Conservation (phyloP, 495 filamentous ascomycete genomes). For the Penicillium robsamsonii region DNA sequence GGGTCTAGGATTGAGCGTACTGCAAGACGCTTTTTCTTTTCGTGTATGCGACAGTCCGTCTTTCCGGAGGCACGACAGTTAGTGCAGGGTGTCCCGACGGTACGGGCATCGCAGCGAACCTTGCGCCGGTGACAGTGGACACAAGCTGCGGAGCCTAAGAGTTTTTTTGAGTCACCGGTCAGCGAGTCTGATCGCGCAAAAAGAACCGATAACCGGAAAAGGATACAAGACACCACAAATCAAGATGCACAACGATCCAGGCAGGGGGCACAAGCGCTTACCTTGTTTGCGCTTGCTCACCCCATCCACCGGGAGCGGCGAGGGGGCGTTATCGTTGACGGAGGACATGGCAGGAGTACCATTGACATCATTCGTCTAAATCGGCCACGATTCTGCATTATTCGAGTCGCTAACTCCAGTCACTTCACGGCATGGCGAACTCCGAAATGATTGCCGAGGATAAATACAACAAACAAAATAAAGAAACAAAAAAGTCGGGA, state of each 20-base stretch:
- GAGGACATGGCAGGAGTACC: constrained; percentile 34
- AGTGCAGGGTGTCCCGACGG: constrained; percentile 45
- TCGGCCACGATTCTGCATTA: constrained; percentile 27
- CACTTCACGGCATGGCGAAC: constrained; percentile 22
- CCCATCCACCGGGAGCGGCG: constrained; percentile 31
- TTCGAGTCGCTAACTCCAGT: constrained; percentile 12
- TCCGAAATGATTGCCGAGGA: constrained; percentile 23
- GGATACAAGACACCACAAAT: neutral
- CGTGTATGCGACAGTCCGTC: constrained; percentile 48
- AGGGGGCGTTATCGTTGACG: constrained; percentile 32
- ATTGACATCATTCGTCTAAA: constrained; percentile 32
- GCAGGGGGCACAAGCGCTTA: constrained; percentile 16
- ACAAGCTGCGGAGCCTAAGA: constrained; percentile 44
- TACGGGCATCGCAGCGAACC: constrained; percentile 48
- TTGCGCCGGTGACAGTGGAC: constrained; percentile 51
- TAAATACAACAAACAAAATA: constrained; percentile 13
- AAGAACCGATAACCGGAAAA: neutral
- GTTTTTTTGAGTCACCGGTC: constrained; percentile 21
- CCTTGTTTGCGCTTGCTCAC: constrained; percentile 39
- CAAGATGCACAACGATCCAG: neutral
- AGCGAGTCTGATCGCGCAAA: constrained; percentile 7
- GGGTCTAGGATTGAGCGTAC: constrained; percentile 49
- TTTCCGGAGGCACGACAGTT: constrained; percentile 48
- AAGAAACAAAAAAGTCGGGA: constrained; percentile 30
- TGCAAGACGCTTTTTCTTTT: constrained; percentile 48